Evolutionary conservation across 2,329 filamentous ascomycete species (phyloP).

Genomic region (Apiospora saccharicola): DNA sequence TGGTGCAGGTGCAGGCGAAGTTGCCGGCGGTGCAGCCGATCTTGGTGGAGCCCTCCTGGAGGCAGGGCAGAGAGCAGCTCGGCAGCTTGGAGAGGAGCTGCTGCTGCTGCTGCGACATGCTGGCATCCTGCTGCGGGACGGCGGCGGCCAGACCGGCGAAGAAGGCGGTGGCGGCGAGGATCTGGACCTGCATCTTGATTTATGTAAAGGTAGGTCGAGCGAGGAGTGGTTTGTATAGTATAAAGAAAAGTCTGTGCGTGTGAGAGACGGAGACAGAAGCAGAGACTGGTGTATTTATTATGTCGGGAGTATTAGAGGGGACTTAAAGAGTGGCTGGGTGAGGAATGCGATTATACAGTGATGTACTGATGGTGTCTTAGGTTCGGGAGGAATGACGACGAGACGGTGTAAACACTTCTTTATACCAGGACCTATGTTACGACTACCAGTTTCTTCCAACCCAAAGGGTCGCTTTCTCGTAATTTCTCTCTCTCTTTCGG

Average conservation of each 20-base stretch:
- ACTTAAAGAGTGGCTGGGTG: not conserved
- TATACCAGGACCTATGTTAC: not conserved
- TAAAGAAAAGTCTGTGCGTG: no score
- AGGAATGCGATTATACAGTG: not conserved
- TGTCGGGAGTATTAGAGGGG: not conserved
- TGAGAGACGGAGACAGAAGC: not conserved
- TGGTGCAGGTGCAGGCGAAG: conserved; percentile 45
- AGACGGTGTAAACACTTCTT: not conserved
- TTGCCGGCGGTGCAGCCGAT: conserved; percentile 43
- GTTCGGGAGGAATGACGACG: not conserved
- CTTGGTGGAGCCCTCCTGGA: conserved; percentile 37
- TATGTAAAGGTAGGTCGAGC: not conserved
- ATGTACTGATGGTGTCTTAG: not conserved
- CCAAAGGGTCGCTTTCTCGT: not conserved
- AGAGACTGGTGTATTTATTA: not conserved
- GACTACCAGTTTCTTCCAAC: no score
- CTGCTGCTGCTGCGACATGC: conserved; percentile 24
- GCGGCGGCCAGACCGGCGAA: conserved; percentile 32
- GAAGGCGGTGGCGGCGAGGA: conserved; percentile 30
- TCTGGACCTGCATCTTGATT: conserved; percentile 34
- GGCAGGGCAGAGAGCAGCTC: conserved; percentile 45
- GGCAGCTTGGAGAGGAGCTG: conserved; percentile 40
- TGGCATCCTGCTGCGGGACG: not conserved
- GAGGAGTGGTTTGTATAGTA: not conserved
- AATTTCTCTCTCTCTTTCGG: not conserved